phyloP scores from a whole-genome alignment of 2,329 filamentous ascomycete genomes.

The Stachybotrys chartarum region DNA sequence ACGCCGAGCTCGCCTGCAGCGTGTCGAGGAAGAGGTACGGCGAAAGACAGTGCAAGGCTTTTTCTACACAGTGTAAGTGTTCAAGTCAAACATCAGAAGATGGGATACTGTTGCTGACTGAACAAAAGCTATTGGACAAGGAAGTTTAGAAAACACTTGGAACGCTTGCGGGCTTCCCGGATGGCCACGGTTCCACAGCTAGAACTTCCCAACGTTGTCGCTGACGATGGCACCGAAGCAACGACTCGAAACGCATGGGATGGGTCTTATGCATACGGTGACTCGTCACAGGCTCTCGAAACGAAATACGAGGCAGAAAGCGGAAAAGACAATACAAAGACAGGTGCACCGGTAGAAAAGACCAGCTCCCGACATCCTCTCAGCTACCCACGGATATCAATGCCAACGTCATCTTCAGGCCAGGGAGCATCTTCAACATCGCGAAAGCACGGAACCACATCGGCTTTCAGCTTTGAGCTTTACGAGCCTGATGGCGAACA shows the following conservation, averaged over 20 bases:
- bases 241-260: background rate
- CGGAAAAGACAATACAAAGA: background rate
- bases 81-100: background rate
- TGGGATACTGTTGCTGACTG: background rate
- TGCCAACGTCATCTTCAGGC: slow-evolving; percentile 23
- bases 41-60: slow-evolving; percentile 88
- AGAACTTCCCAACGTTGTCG: slow-evolving; percentile 80
- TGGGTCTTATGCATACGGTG: background rate
- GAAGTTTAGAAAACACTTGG: slow-evolving; percentile 68
- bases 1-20: slow-evolving; percentile 80
- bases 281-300: background rate
- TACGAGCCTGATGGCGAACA: slow-evolving; percentile 33
- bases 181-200: slow-evolving; percentile 75
- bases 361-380: slow-evolving; percentile 37
- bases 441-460: slow-evolving; percentile 35
- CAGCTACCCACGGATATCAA: slow-evolving; percentile 43
- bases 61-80: slow-evolving; percentile 75
- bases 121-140: slow-evolving; percentile 66
- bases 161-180: slow-evolving; percentile 64
- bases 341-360: background rate
- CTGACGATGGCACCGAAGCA: slow-evolving; percentile 43
- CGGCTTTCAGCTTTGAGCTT: slow-evolving; percentile 53
- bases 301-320: background rate
- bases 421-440: background rate
- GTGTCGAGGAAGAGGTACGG: slow-evolving; percentile 90